These are phyloP conservation scores for Leccinum sublutescens DNA, from an alignment of 768 basidiomycete genomes.

Conservation along the genomic window DNA sequence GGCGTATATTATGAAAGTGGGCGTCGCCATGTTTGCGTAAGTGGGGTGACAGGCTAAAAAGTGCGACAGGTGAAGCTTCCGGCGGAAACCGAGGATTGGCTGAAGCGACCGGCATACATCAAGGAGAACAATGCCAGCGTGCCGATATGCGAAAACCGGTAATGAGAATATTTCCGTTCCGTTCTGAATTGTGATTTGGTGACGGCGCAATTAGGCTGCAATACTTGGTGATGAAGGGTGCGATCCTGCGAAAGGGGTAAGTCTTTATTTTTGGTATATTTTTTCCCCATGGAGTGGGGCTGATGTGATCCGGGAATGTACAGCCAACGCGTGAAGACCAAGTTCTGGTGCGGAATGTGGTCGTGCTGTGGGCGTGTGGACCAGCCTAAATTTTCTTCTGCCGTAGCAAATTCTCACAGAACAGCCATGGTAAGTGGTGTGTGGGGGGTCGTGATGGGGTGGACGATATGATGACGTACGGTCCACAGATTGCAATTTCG, in stretches of 20 bases:
- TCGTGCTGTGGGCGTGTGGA: conserved; percentile 4
- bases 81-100: conserved; percentile 80
- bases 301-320: conserved; percentile 12
- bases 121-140: conserved; percentile 72
- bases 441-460: neutral
- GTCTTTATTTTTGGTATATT: conserved; percentile 20
- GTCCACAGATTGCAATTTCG: conserved; percentile 65
- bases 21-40: conserved; percentile 11
- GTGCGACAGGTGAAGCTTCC: conserved; percentile 73
- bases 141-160: conserved; percentile 84
- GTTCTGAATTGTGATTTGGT: conserved; percentile 4
- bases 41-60: conserved; percentile 1
- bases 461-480: conserved; percentile 1
- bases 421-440: conserved; percentile 40
- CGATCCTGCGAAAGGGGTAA: conserved; percentile 82
- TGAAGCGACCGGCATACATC: conserved; percentile 85
- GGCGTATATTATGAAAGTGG: conserved; percentile 84
- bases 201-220: conserved; percentile 56
- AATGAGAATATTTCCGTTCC: conserved; percentile 11
- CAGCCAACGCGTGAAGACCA: conserved; percentile 79
- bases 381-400: conserved; percentile 11
- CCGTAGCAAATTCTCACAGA: conserved; percentile 70
- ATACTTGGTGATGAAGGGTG: conserved; percentile 85
- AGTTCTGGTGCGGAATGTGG: conserved; percentile 64
- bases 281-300: conserved; percentile 16